These are phyloP conservation scores for Colletotrichum euphorbiae DNA, from an alignment of 2,329 filamentous ascomycete genomes.

Conservation along the genomic window DNA sequence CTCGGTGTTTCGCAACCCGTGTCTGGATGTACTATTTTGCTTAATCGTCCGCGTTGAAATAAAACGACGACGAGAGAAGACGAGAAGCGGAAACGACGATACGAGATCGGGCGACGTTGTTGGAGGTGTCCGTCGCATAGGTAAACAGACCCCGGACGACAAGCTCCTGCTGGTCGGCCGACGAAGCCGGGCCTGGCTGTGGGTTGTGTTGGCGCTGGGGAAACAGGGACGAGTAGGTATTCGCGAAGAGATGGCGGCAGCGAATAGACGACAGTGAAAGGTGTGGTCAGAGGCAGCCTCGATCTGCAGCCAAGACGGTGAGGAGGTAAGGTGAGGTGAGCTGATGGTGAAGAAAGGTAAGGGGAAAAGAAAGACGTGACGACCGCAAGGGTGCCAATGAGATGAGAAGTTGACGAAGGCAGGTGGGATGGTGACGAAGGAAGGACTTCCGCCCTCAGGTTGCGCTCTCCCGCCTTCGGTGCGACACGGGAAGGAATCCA, in stretches of 20 bases:
- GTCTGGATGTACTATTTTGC: not conserved
- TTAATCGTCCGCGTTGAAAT: no score
- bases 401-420: not conserved
- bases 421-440: conserved; percentile 20
- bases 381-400: not conserved
- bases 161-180: conserved; percentile 21
- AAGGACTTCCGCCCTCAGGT: not conserved
- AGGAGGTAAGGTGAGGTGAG: not conserved
- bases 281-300: not conserved
- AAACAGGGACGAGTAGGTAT: conserved; percentile 4
- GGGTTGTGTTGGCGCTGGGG: conserved; percentile 26
- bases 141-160: conserved; percentile 22
- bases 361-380: not conserved
- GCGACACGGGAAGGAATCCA: not conserved
- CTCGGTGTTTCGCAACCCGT: not conserved
- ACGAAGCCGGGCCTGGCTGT: conserved; percentile 8
- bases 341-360: not conserved
- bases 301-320: not conserved
- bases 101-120: not conserved
- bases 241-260: not conserved
- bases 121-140: not conserved
- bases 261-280: not conserved
- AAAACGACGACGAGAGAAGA: not conserved
- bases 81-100: not conserved
- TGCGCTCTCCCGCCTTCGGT: not conserved